Evolutionary conservation across 2,329 filamentous ascomycete species (phyloP), one percentile per base, ranked within the genome.

Genomic region (Colletotrichum chlorophyti): DNA sequence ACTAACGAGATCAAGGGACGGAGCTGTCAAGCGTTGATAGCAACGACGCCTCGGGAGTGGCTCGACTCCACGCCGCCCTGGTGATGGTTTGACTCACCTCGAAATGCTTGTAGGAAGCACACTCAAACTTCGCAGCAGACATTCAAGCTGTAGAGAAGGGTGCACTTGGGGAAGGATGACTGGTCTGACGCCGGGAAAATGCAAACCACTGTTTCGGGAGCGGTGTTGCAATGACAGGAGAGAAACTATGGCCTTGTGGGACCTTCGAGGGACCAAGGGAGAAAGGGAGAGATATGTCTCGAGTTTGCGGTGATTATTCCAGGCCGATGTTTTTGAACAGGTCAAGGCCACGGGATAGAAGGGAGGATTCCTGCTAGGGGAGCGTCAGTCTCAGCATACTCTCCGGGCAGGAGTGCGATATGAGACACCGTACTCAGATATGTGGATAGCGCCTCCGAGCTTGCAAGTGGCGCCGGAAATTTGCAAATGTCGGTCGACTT

Each of bases 111-210:
- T 84, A 84, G 64, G 79, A 71, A 68, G 79, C 74, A 69, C 79
- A 80, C 67, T 80, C 79, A 70, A 83, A 82, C 76, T 83, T 84
- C 70, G 75, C 72, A 71, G 78, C 70, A 80, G 83, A 85, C 83
- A 85, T 85, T 72, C 73, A 83, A 82, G 74, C 76, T 76, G 74
- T 74, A 31, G 59, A 55, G 34, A 46, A 55, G 51, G 61, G 54
- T 50, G 46, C 37, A 62, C 45, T 51, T 58, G 61, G 61, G 54
- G 48, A 50, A 57, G 50, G 40, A 54, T 51, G 59, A 47, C 43
- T 49, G 54, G 47, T 53, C 51, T 51, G 50, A 46, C 51, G 53
- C 32, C 54, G 59, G 50, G 54, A 27, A 60, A 52, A 62, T 62
- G 60, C 60, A 62, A 61, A 61, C 58, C 60, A 61, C 60, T 58